Evolutionary conservation across 106 monocot genomes (phyloP).

Genomic region (Triglochin maritima): DNA sequence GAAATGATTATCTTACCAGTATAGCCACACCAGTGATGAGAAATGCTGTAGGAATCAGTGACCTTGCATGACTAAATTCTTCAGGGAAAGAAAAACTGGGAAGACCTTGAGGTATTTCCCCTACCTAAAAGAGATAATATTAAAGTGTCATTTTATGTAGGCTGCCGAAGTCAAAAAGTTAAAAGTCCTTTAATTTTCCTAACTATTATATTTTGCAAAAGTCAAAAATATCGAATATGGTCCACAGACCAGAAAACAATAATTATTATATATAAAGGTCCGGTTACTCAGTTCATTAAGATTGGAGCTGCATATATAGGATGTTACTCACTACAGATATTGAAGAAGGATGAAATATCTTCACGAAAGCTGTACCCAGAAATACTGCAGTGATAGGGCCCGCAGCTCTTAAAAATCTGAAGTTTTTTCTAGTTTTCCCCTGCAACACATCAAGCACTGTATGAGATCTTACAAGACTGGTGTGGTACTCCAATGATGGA

Average conservation of each 20-base stretch:
- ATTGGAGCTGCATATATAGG: too few relatives aligned
- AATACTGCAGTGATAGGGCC: constrained; percentile 93
- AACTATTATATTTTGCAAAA: too few relatives aligned
- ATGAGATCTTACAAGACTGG: not conserved
- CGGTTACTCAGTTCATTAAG: too few relatives aligned
- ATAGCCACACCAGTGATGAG: constrained; percentile 98
- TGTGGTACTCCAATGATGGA: not conserved
- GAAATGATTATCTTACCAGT: constrained; percentile 40
- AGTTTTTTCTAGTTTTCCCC: constrained; percentile 70
- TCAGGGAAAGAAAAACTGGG: constrained; percentile 76
- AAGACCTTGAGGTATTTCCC: constrained; percentile 92
- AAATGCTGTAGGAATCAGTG: constrained; percentile 78
- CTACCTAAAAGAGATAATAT: constrained; percentile 45
- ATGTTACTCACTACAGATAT: constrained; percentile 73
- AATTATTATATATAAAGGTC: too few relatives aligned
- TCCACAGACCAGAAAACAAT: too few relatives aligned
- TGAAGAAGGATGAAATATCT: constrained; percentile 90
- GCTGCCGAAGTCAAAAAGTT: too few relatives aligned
- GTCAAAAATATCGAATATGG: too few relatives aligned
- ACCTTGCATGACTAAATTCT: constrained; percentile 74
- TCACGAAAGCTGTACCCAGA: constrained; percentile 74
- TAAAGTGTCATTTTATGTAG: not conserved
- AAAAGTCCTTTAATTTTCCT: too few relatives aligned
- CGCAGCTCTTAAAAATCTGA: constrained; percentile 61
- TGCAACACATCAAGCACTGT: constrained; percentile 22